Evolutionary conservation across 768 basidiomycete genomes (phyloP).

Genomic region (Cystofilobasidium macerans): DNA sequence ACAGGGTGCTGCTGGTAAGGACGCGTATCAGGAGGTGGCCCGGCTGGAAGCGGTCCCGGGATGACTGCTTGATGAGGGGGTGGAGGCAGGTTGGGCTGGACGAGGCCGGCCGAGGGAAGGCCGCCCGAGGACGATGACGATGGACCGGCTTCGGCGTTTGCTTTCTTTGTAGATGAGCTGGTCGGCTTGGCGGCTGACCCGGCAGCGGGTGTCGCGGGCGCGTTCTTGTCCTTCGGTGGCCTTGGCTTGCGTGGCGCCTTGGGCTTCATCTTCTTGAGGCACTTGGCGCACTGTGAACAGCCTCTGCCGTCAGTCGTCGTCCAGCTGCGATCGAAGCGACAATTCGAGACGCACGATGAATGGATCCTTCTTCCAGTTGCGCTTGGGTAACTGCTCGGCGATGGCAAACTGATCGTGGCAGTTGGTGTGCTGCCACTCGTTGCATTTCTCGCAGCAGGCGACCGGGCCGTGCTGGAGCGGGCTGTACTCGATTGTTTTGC

Average conservation of each 20-base stretch:
- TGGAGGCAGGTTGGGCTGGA: no score
- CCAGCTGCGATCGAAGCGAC: not conserved
- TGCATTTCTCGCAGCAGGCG: conserved; percentile 70
- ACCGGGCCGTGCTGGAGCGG: conserved; percentile 36
- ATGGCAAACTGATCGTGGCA: conserved; percentile 70
- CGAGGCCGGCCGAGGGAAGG: no score
- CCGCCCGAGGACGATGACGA: no score
- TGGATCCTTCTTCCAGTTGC: conserved; percentile 78
- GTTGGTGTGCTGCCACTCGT: conserved; percentile 52
- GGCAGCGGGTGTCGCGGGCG: not conserved
- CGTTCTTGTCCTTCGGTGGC: not conserved
- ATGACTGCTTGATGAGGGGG: no score
- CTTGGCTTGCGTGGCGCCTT: conserved; percentile 1
- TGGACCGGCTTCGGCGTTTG: no score
- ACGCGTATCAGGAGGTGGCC: no score
- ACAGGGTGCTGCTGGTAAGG: no score
- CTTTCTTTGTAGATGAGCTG: no score
- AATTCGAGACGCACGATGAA: conserved; percentile 41
- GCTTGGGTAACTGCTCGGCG: conserved; percentile 51
- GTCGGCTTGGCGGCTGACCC: no score
- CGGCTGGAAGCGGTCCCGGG: no score
- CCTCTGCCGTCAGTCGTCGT: no score
- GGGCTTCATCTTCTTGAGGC: not conserved
- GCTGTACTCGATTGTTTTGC: not conserved
- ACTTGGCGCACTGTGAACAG: conserved; percentile 9